Evolutionary conservation across 2,329 filamentous ascomycete species (phyloP), one percentile per base, ranked within the genome.

Genomic region (Pseudogymnoascus sp.): DNA sequence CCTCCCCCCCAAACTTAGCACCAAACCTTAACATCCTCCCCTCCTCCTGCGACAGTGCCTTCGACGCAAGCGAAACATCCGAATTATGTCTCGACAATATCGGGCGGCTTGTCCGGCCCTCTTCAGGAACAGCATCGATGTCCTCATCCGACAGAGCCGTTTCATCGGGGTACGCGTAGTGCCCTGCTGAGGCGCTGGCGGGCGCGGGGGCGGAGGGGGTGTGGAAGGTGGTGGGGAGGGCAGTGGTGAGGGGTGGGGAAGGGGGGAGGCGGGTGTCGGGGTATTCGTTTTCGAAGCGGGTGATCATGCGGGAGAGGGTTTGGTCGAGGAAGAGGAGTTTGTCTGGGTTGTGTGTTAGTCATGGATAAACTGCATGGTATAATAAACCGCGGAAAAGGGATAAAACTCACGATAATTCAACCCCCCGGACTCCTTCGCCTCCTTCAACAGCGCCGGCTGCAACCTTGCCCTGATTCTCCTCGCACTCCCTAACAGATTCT

Each of bases 211-310:
- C 59, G 7, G 65, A 42, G 37, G 46, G 60, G 8, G 25, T 36
- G n/a, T 36, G 31, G 34, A 11, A 60, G 18, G 61, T 38, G 18
- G 63, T 59, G 3, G 67, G 36, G n/a, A 68, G 65, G 16, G 65
- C 5, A 6, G 66, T 63, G 69, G 64, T 43, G 68, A 66, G 23
- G 62, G 62, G 59, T 5, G 63, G 31, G 25, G 65, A 38, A 5
- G 64, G 68, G 11, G 66, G 69, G 31, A 74, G 66, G 37, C 91
- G 86, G 0, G 90, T 96, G 72, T 97, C 93, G 0, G 95, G 95
- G 70, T 92, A 97, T 75, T 97, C 93, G 73, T 96, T 90, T 74
- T 97, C 95, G 73, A 97, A 99, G 28, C 95, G 89, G 73, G 91
- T 88, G 71, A 97, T 97, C 77, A 97, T 97, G 68, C 89, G 88